phyloP scores from a whole-genome alignment of 495 filamentous ascomycete species.

The Hyaloscypha finlandica region DNA sequence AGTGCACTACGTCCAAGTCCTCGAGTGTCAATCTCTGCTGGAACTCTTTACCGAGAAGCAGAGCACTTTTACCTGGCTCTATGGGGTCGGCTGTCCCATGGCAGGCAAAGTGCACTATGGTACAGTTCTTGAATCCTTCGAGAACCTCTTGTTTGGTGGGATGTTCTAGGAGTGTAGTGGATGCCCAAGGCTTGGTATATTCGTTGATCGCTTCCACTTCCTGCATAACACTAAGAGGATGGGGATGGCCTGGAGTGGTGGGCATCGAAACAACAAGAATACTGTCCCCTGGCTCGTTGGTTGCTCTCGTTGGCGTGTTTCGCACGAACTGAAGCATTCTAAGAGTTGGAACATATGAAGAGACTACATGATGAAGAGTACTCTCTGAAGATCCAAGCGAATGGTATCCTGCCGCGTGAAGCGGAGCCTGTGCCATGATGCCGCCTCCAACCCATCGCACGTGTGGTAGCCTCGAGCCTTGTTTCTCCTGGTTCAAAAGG shows the following conservation, averaged over 20 bases:
- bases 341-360: constrained; percentile 35
- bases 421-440: constrained; percentile 19
- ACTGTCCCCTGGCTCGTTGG: constrained; percentile 14
- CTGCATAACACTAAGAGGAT: too few relatives aligned
- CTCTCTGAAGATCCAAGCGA: constrained; percentile 24
- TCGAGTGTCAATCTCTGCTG: constrained; percentile 6
- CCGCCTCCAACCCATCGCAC: constrained; percentile 32
- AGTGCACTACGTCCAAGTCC: background rate
- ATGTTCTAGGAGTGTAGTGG: background rate
- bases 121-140: constrained; percentile 7
- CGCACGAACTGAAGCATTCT: constrained; percentile 24
- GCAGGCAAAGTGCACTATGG: constrained; percentile 33
- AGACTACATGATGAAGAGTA: constrained; percentile 25
- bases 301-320: constrained; percentile 4
- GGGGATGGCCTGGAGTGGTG: constrained; percentile 12
- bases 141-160: constrained; percentile 11
- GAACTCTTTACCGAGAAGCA: constrained; percentile 24
- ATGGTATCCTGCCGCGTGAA: constrained; percentile 34
- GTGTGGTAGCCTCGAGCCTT: background rate
- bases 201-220: too few relatives aligned
- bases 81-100: constrained; percentile 22
- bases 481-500: too few relatives aligned
- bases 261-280: constrained; percentile 31
- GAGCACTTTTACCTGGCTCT: constrained; percentile 29
- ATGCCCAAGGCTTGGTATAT: too few relatives aligned